Evolutionary conservation across 306 rosid genomes (phyloP).

Genomic region (Casuarina glauca): DNA sequence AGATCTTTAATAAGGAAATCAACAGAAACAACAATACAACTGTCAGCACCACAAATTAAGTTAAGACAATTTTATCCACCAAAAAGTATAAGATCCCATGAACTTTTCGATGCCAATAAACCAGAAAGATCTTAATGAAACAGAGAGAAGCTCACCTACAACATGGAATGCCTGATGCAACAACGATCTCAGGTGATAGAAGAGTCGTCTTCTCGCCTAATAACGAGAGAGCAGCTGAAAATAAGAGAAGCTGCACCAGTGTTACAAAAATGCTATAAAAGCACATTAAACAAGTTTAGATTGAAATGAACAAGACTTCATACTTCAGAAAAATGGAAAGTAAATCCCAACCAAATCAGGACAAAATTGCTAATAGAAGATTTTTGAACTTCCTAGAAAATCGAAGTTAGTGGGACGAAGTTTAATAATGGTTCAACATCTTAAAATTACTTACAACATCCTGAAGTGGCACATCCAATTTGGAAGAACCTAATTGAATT

Average conservation of each 20-base stretch:
- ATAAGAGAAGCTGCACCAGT: constrained; percentile 60
- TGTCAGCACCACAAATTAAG: constrained; percentile 15
- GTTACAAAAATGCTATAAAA: constrained; percentile 46
- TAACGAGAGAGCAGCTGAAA: constrained; percentile 89
- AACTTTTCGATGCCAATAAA: neutral
- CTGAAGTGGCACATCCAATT: neutral
- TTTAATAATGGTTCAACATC: neutral
- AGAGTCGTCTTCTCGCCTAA: constrained; percentile 95
- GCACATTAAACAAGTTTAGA: constrained; percentile 27
- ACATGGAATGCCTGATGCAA: constrained; percentile 86
- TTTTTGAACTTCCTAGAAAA: neutral
- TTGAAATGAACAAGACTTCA: neutral
- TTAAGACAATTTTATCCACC: constrained; percentile 16
- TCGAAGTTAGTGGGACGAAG: constrained; percentile 1
- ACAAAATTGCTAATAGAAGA: neutral
- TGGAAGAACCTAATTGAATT: neutral
- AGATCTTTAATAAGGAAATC: constrained; percentile 32
- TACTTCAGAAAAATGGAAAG: neutral
- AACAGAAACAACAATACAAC: constrained; percentile 21
- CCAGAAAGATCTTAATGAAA: neutral
- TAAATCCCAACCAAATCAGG: neutral
- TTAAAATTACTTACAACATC: neutral
- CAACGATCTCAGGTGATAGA: constrained; percentile 78
- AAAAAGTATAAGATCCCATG: neutral
- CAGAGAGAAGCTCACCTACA: constrained; percentile 72